phyloP scores from a whole-genome alignment of 192 early-diverging fungal genomes.

The Geranomyces variabilis region DNA sequence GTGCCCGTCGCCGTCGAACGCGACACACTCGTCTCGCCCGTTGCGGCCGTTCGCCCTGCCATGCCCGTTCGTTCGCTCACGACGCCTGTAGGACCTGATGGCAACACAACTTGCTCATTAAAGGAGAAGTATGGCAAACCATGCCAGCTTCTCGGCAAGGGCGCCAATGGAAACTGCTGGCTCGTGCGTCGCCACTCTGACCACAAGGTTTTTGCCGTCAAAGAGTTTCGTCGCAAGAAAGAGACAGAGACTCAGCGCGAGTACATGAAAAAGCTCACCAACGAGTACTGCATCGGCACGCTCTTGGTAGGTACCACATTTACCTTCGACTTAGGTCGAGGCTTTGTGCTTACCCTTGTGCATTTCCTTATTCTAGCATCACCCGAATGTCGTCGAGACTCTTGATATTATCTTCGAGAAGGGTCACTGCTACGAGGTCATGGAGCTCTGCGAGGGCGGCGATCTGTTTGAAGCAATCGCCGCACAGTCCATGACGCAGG shows the following conservation, averaged over 20 bases:
- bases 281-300: constrained; percentile 28
- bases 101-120: neutral
- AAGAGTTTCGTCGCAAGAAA: constrained; percentile 17
- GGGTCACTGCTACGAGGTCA: constrained; percentile 54
- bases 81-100: neutral
- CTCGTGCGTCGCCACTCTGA: constrained; percentile 13
- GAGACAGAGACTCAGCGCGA: constrained; percentile 13
- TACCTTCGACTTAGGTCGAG: neutral
- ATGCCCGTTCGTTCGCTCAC: neutral
- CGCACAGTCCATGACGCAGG: constrained; percentile 8
- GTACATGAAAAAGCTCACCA: constrained; percentile 21
- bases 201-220: constrained; percentile 6
- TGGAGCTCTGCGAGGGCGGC: constrained; percentile 88
- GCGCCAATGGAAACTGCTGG: constrained; percentile 25
- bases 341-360: neutral
- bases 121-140: constrained; percentile 27
- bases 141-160: constrained; percentile 15
- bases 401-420: constrained; percentile 20
- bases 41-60: neutral
- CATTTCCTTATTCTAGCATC: constrained; percentile 2
- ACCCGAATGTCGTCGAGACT: constrained; percentile 25
- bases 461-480: constrained; percentile 77
- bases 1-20: neutral
- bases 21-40: neutral
- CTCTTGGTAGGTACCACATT: neutral